Conservation (phyloP, 768 basidiomycete genomes). For the Suillus weaverae region DNA sequence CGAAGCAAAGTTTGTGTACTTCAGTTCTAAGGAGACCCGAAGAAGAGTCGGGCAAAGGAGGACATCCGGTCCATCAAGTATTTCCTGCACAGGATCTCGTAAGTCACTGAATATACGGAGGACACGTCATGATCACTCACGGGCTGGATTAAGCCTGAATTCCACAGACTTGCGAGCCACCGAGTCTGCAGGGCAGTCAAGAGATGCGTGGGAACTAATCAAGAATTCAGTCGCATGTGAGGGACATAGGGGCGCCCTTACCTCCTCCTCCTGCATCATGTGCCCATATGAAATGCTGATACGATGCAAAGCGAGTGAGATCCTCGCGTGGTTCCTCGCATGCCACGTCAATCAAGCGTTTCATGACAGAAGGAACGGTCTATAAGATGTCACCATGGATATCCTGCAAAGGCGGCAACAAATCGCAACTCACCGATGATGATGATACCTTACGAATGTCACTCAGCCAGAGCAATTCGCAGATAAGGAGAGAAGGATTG, state of each 20-base stretch:
- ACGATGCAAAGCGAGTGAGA: slow-evolving; percentile 47
- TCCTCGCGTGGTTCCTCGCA: slow-evolving; percentile 35
- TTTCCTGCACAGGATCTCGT: slow-evolving; percentile 16
- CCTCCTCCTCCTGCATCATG: slow-evolving; percentile 38
- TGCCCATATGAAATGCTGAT: slow-evolving; percentile 61
- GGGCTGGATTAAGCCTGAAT: not conserved
- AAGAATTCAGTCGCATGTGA: slow-evolving; percentile 2
- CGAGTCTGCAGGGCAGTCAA: slow-evolving; percentile 39
- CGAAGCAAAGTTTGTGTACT: slow-evolving; percentile 21
- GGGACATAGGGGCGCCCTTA: slow-evolving; percentile 25
- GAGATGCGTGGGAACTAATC: slow-evolving; percentile 34
- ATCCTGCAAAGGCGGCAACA: not conserved
- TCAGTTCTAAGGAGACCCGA: slow-evolving; percentile 41
- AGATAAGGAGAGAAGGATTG: slow-evolving; percentile 1
- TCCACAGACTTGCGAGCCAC: slow-evolving; percentile 58
- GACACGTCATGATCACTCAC: not conserved
- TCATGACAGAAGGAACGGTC: not conserved
- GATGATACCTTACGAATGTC: not conserved
- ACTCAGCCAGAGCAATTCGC: not conserved
- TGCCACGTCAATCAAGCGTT: slow-evolving; percentile 42
- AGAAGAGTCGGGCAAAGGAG: slow-evolving; percentile 48
- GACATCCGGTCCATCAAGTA: slow-evolving; percentile 36
- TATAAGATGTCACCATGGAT: not conserved
- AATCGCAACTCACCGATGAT: not conserved
- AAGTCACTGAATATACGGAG: not conserved